Evolutionary conservation across 2,329 filamentous ascomycete genomes (phyloP).

Genomic region (Pestalotiopsis sp.): DNA sequence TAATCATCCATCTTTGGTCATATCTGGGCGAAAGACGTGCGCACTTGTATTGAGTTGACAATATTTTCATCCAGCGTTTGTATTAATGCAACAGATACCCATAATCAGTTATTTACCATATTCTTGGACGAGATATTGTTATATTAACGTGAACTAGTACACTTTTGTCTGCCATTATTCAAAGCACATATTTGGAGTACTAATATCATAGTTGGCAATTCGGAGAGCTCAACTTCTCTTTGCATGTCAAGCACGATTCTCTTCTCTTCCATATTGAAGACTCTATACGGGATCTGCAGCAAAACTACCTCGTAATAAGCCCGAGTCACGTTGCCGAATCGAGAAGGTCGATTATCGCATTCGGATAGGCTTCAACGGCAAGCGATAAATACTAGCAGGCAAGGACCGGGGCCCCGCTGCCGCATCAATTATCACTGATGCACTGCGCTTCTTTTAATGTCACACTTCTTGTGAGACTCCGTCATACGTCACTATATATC

Average conservation of each 20-base stretch:
- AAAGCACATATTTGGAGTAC: background rate
- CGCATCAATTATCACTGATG: background rate
- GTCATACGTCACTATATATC: background rate
- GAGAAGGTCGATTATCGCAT: conserved; percentile 1
- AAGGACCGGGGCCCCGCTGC: background rate
- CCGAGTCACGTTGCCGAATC: background rate
- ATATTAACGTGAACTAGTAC: background rate
- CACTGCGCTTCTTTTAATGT: background rate
- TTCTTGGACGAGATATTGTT: background rate
- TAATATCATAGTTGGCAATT: background rate
- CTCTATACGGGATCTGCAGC: background rate
- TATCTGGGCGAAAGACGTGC: background rate
- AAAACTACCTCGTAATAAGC: background rate
- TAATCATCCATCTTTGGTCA: background rate
- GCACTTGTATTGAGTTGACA: background rate
- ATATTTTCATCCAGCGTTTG: background rate
- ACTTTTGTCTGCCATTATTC: no score
- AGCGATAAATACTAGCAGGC: background rate
- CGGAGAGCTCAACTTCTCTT: background rate
- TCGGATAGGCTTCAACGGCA: background rate
- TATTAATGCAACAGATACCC: background rate
- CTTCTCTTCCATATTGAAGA: background rate
- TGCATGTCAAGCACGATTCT: background rate
- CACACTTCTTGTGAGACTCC: background rate
- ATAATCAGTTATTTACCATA: background rate